A percentile compares a stretch with the other conserved stretches of the same genome.
These are phyloP conservation scores for Marsdenia floribunda DNA, from an alignment of 257 asterid genomes.

Conservation along the genomic window DNA sequence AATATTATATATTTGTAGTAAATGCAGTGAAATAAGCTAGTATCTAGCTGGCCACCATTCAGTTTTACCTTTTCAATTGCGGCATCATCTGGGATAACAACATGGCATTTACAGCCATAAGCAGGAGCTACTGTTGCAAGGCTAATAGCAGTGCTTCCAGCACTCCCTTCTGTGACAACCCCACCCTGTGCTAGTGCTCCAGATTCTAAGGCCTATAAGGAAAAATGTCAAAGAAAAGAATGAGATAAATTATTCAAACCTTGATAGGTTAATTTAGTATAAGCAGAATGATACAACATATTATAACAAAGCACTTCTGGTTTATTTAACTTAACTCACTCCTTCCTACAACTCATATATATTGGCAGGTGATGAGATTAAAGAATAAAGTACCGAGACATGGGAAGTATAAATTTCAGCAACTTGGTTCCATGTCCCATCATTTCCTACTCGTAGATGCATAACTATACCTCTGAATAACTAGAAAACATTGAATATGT, in stretches of 20 bases:
- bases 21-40: neutral
- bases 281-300: neutral
- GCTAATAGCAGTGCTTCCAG: conserved; percentile 97
- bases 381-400: neutral
- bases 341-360: neutral
- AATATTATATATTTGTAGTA: neutral
- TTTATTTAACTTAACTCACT: neutral
- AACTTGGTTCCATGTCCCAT: neutral
- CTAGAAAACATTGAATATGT: neutral
- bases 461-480: neutral
- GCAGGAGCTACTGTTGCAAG: conserved; percentile 97
- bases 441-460: neutral
- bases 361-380: neutral
- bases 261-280: neutral
- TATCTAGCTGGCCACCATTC: neutral
- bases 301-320: neutral
- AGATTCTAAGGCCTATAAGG: conserved; percentile 67
- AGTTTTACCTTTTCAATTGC: conserved; percentile 77
- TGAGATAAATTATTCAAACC: neutral
- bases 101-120: conserved; percentile 93
- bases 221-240: neutral
- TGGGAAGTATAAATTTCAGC: neutral
- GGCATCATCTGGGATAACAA: conserved; percentile 93
- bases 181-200: conserved; percentile 82
- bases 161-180: conserved; percentile 92